Evolutionary conservation across 768 basidiomycete species (phyloP).

Genomic region (Botryobasidium botryosum): DNA sequence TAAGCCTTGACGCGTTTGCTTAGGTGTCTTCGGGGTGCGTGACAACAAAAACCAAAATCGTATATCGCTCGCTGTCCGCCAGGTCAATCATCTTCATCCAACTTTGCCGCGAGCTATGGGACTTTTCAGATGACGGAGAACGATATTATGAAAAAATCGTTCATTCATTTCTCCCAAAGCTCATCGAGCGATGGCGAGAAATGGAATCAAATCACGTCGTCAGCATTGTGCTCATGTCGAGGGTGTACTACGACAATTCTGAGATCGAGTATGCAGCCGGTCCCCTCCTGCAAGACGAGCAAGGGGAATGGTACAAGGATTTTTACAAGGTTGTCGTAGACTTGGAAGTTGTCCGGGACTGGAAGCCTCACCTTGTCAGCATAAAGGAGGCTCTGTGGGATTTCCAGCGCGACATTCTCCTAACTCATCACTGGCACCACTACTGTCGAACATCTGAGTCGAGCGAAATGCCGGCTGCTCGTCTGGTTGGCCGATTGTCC

Average conservation of each 20-base stretch:
- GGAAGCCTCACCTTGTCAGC: constrained; percentile 71
- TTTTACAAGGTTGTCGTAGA: constrained; percentile 94
- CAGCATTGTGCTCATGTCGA: constrained; percentile 85
- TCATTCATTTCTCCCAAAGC: constrained; percentile 82
- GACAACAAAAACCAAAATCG: constrained; percentile 65
- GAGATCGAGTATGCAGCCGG: constrained; percentile 74
- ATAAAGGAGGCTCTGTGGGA: constrained; percentile 82
- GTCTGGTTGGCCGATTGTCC: constrained; percentile 62
- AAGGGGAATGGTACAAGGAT: constrained; percentile 78
- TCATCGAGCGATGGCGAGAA: constrained; percentile 73
- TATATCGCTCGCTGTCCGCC: constrained; percentile 82
- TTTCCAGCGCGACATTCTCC: constrained; percentile 79
- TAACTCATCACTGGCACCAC: constrained; percentile 78
- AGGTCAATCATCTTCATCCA: constrained; percentile 91
- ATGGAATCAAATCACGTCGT: constrained; percentile 82
- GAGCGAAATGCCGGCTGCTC: constrained; percentile 11
- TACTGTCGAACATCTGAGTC: constrained; percentile 22
- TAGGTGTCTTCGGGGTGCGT: constrained; percentile 73
- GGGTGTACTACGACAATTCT: constrained; percentile 71
- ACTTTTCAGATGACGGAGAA: constrained; percentile 92
- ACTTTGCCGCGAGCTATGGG: constrained; percentile 91
- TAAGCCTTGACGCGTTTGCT: neutral
- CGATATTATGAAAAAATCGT: constrained; percentile 95
- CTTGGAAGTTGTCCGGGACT: constrained; percentile 71
- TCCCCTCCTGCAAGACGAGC: constrained; percentile 57